phyloP scores from a whole-genome alignment of 257 asterid species.

The Echites panduratus region DNA sequence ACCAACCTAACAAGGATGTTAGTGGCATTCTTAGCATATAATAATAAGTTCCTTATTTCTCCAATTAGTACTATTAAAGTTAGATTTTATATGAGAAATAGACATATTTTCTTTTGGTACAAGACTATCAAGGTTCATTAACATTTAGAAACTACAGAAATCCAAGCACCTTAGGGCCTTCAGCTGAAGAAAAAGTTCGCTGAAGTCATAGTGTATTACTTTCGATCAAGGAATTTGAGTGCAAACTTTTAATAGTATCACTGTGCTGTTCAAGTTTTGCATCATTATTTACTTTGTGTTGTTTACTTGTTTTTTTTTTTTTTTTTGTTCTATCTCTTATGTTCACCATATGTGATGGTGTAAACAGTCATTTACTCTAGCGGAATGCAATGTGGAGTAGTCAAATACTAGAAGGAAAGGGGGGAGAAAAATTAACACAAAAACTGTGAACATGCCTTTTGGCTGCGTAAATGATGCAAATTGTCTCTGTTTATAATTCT shows the following conservation, averaged over 20 bases:
- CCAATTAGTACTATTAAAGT: neutral
- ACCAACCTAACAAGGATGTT: slow-evolving; percentile 40
- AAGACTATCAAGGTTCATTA: neutral
- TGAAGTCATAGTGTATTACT: too few relatives aligned
- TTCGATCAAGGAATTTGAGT: too few relatives aligned
- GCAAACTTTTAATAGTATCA: too few relatives aligned
- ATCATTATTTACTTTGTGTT: too few relatives aligned
- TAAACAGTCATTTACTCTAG: neutral
- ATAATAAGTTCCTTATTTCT: too few relatives aligned
- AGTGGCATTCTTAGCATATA: too few relatives aligned
- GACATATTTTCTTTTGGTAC: neutral
- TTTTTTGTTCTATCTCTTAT: too few relatives aligned
- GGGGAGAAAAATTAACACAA: neutral
- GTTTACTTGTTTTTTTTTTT: too few relatives aligned
- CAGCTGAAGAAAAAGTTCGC: neutral
- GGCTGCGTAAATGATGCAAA: neutral
- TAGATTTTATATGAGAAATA: too few relatives aligned
- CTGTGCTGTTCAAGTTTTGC: neutral
- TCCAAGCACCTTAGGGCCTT: neutral
- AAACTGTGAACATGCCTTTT: neutral
- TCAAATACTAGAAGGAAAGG: neutral
- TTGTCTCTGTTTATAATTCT: neutral
- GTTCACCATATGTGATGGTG: neutral
- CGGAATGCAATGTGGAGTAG: neutral
- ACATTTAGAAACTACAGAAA: neutral